phyloP scores from a whole-genome alignment of 768 basidiomycete species.

The Naematelia encephala region DNA sequence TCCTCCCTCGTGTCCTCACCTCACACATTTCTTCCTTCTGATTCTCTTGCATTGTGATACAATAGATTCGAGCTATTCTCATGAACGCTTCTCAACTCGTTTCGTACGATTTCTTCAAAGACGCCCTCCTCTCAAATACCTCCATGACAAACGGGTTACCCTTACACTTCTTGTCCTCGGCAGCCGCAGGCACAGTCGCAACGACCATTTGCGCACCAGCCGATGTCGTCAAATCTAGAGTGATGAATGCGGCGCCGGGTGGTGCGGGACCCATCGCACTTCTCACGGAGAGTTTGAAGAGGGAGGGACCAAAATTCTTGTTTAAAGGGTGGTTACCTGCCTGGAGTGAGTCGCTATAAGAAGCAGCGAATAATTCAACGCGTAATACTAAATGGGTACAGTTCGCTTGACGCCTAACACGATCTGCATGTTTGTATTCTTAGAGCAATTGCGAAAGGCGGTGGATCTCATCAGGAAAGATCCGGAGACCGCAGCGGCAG shows the following conservation, averaged over 20 bases:
- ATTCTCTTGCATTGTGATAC: not conserved
- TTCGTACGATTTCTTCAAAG: slow-evolving; percentile 49
- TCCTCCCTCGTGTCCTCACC: no score
- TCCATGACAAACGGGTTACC: slow-evolving; percentile 40
- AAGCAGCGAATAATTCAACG: not conserved
- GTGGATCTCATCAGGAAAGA: slow-evolving; percentile 22
- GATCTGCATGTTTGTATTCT: slow-evolving; percentile 48
- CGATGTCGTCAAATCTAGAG: slow-evolving; percentile 47
- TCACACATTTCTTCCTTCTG: not conserved
- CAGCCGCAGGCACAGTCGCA: slow-evolving; percentile 46
- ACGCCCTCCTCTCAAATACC: slow-evolving; percentile 28
- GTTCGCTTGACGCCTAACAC: slow-evolving; percentile 48
- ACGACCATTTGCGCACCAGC: slow-evolving; percentile 49
- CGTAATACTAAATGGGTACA: slow-evolving; percentile 3
- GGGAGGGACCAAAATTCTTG: slow-evolving; percentile 45
- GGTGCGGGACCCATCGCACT: slow-evolving; percentile 25
- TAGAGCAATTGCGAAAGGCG: slow-evolving; percentile 47
- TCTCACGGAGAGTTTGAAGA: slow-evolving; percentile 29
- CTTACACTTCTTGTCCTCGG: slow-evolving; percentile 45
- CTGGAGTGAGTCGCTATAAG: slow-evolving; percentile 42
- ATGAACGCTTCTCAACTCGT: slow-evolving; percentile 50
- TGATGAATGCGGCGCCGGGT: slow-evolving; percentile 35
- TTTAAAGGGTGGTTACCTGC: slow-evolving; percentile 50
- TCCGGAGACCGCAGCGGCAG: not conserved
- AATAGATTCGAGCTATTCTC: slow-evolving; percentile 45